Evolutionary conservation across 2,329 filamentous ascomycete species (phyloP), one percentile per base, ranked within the genome.

Genomic region (Stemphylium lycopersici): DNA sequence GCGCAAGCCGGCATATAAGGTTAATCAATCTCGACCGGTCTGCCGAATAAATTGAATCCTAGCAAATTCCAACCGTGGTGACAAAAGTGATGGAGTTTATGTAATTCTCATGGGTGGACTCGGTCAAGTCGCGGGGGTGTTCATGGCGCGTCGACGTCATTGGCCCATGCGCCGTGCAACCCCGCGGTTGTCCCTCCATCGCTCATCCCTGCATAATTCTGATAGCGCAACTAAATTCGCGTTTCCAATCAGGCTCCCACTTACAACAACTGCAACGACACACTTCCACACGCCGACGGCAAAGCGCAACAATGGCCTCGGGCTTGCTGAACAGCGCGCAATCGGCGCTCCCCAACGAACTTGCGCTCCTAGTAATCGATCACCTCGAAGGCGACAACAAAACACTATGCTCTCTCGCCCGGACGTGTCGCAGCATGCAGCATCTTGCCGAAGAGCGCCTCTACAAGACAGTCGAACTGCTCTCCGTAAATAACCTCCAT

Each of bases 391-490:
- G 48, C 47, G 68, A 72, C 47, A 58, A 61, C 18, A 37, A 50
- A 16, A 48, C 67, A 0, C 58, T 75, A 13, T 67, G 64, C 45
- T 36, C 44, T 2, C 69, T 73, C 29, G 71, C 71, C 6, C 65
- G 47, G 31, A 72, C 72, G 24, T 69, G 71, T 52, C 62, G 57
- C 12, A 53, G 53, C 34, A 58, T 75, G 43, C 71, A 74, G 52
- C 52, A 59, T 24, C 58, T 75, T 11, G 59, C 66, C 37, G 71
- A 76, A 41, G 67, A 71, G 43, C 65, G 63, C 41, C 55, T 76
- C 8, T 76, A 74, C 58, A 65, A 60, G 40, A 63, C 54, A 15
- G 69, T 76, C 52, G 56, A 66, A 22, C 59, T 76, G 3, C 50
- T 58, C 10, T 67, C 61, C 1, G 71, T 72, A 4, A 47, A 58